Evolutionary conservation across 371 early-diverging fungal genomes (phyloP).

Genomic region (Apophysomyces sp.): DNA sequence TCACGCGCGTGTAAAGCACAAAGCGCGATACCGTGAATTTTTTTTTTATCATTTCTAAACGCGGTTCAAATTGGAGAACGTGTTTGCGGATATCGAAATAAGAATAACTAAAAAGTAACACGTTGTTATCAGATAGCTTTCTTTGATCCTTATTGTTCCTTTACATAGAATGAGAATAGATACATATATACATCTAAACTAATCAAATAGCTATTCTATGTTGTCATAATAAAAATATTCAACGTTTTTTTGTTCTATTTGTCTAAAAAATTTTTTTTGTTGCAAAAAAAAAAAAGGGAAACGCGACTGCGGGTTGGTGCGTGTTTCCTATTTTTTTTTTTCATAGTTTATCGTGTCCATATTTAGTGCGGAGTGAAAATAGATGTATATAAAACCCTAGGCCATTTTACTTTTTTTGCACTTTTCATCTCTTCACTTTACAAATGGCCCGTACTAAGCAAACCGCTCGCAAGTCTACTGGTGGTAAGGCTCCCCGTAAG

Average conservation of each 20-base stretch:
- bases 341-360: background rate
- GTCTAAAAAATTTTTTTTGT: conserved; percentile 4
- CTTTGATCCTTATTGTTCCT: background rate
- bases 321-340: conserved; percentile 1
- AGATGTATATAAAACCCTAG: conserved; percentile 8
- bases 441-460: conserved; percentile 97
- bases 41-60: conserved; percentile 12
- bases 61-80: conserved; percentile 1
- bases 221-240: too few relatives aligned
- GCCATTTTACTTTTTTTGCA: conserved; percentile 14
- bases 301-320: background rate
- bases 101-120: background rate
- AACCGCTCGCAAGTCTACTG: conserved; percentile 98
- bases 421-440: conserved; percentile 13
- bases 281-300: conserved; percentile 5
- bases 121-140: background rate
- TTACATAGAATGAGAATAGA: too few relatives aligned
- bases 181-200: too few relatives aligned
- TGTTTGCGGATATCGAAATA: conserved; percentile 3
- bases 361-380: conserved; percentile 3
- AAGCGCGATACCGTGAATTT: background rate
- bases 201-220: too few relatives aligned
- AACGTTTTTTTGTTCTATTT: too few relatives aligned
- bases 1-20: background rate
- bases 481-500: conserved; percentile 98